A percentile compares a stretch with the other conserved stretches of the same genome.
phyloP scores from a whole-genome alignment of 108 stramenopile species.

The Epithemia pelagica region DNA sequence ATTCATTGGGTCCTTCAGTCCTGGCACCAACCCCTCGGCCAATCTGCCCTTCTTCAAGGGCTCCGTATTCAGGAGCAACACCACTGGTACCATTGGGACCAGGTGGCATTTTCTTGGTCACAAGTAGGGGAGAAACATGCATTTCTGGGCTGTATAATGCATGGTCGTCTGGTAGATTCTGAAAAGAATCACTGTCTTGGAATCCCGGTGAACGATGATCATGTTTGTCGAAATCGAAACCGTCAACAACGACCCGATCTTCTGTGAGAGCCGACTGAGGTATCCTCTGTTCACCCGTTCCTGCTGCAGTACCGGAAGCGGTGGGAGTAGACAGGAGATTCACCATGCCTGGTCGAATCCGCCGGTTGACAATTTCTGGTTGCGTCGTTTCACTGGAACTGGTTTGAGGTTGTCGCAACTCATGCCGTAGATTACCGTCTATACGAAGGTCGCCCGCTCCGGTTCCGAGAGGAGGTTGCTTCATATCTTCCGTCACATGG shows the following conservation, averaged over 20 bases:
- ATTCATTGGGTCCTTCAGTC: not conserved
- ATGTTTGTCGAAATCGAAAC: conserved; percentile 51
- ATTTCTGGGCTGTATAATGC: not conserved
- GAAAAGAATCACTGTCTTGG: conserved; percentile 6
- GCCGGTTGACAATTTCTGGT: conserved; percentile 29
- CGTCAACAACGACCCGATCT: conserved; percentile 12
- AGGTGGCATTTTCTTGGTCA: not conserved
- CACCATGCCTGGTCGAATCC: conserved; percentile 33
- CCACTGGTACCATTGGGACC: not conserved
- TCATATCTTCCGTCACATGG: not conserved
- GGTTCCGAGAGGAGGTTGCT: conserved; percentile 4
- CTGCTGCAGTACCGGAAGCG: not conserved
- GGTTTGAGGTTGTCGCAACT: not conserved
- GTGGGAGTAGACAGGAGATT: not conserved
- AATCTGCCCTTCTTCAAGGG: not conserved
- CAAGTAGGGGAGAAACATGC: not conserved
- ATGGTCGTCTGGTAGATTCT: conserved; percentile 9
- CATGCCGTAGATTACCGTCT: not conserved
- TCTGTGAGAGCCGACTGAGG: not conserved
- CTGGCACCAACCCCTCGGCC: not conserved
- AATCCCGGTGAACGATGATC: conserved; percentile 14
- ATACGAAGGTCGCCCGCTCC: not conserved
- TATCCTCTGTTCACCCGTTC: not conserved
- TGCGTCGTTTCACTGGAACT: not conserved
- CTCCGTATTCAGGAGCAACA: not conserved